Conservation (phyloP, 331 rosid species). For the Quercus lobata region DNA sequence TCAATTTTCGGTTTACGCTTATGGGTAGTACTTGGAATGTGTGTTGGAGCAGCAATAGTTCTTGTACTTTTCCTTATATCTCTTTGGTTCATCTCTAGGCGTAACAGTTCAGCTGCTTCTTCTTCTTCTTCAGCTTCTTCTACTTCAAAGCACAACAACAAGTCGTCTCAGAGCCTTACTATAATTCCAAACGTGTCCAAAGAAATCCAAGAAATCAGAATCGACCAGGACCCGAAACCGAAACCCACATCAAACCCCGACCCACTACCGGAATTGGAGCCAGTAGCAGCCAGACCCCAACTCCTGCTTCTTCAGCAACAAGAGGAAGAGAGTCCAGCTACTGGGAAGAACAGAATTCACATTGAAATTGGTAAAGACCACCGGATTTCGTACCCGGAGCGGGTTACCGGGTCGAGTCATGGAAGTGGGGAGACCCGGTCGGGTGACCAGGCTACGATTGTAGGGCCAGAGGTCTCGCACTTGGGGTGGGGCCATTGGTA, state of each 20-base stretch:
- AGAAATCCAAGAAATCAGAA: constrained; percentile 65
- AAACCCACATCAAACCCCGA: constrained; percentile 19
- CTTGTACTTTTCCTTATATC: constrained; percentile 53
- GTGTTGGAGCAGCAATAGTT: constrained; percentile 67
- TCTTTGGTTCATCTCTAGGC: constrained; percentile 53
- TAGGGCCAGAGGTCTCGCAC: constrained; percentile 64
- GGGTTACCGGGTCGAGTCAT: constrained; percentile 44
- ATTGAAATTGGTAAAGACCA: constrained; percentile 68
- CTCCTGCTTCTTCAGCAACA: constrained; percentile 34
- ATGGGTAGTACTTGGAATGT: constrained; percentile 61
- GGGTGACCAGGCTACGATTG: constrained; percentile 39
- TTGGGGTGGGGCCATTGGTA: constrained; percentile 80
- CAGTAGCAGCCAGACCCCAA: constrained; percentile 25
- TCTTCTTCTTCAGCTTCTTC: not conserved
- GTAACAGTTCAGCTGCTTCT: constrained; percentile 17
- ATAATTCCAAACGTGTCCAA: constrained; percentile 52
- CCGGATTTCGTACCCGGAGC: constrained; percentile 59
- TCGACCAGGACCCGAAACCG: constrained; percentile 37
- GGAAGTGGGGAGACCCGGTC: constrained; percentile 56
- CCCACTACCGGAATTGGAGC: constrained; percentile 37
- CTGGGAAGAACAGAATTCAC: constrained; percentile 40
- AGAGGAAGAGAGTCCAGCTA: constrained; percentile 35
- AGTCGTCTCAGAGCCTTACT: constrained; percentile 25
- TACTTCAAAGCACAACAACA: constrained; percentile 18
- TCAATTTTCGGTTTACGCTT: constrained; percentile 52